Base-by-base conservation (phyloP, 768 basidiomycete species). In the Suillus discolor region DNA sequence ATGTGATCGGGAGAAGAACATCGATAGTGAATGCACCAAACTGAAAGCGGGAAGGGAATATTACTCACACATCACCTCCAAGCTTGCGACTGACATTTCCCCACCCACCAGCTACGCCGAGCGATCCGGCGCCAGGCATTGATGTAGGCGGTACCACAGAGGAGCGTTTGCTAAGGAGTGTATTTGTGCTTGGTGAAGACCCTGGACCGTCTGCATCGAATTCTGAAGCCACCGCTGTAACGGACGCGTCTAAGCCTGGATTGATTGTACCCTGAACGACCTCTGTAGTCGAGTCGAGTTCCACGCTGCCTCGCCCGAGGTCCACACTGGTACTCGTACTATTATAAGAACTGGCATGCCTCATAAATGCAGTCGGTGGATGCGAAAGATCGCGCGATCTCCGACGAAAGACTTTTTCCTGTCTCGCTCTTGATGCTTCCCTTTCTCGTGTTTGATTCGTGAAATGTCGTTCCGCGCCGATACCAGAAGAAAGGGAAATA, bases 11-110 rank as follows among this genome's bases (percentile, higher is more conserved):
- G 16, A 6, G 28, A 51, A 28, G 20, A 18, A 47, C 3, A 15
- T 15, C 20, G 54, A 12, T 1, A 6, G 11, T n/a, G 31, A 13
- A 59, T 28, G 11, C 2, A 11, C 25, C 13, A 38, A 16, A 16
- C 16, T 3, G 34, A 23, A 28, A 41, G 3, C 5, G 6, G 12
- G 3, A 60, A 25, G 41, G 31, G 38, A 54, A 44, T 44, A 62
- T 57, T 45, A 51, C 7, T 86, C 86, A 68, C 71, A 90, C 88
- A 84, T 84, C 45, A 83, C 77, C 87, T 65, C 83, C 86, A 76
- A 87, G 84, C 68, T 84, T 86, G 76, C 84, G 87, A 20, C 89
- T 86, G 61, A 90, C 79, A 57, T 70, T 87, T 41, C 83, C 88
- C 66, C 76, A 67, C 73, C 72, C 73, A 66, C 79, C 69, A 75